phyloP scores from a whole-genome alignment of 345 rosid species.

The Linum usitatissimum region DNA sequence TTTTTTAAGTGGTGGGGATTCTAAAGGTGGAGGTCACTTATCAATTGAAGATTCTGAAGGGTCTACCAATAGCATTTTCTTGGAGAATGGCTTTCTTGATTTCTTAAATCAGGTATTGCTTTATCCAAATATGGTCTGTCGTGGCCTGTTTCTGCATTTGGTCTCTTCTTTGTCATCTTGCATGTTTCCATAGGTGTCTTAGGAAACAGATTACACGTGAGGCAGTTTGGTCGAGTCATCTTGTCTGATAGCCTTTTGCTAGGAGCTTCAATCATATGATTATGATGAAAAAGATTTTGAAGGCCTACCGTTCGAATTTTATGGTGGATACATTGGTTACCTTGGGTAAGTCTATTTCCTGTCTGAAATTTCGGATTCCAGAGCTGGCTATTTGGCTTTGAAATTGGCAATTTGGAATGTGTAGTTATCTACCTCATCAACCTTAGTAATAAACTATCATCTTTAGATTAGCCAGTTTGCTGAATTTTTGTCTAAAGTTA shows the following conservation, averaged over 20 bases:
- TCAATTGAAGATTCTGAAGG: conserved; percentile 51
- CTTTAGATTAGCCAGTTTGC: not conserved
- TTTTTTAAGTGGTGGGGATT: conserved; percentile 29
- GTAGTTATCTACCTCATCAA: not conserved
- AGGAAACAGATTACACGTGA: not conserved
- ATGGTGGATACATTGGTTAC: conserved; percentile 89
- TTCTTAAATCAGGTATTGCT: conserved; percentile 55
- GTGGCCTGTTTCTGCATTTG: not conserved
- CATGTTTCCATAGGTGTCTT: not conserved
- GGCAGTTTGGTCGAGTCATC: not conserved
- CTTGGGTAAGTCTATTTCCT: conserved; percentile 50
- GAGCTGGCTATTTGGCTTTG: not conserved
- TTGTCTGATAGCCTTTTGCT: conserved; percentile 10
- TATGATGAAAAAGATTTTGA: conserved; percentile 59
- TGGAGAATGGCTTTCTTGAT: conserved; percentile 69
- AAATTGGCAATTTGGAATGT: not conserved
- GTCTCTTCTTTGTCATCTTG: not conserved
- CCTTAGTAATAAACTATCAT: not conserved
- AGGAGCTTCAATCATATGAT: conserved; percentile 67
- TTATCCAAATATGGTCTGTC: not conserved
- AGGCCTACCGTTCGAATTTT: conserved; percentile 82
- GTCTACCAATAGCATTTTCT: conserved; percentile 26
- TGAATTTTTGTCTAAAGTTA: no score
- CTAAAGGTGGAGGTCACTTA: conserved; percentile 46
- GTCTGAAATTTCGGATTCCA: conserved; percentile 5